A percentile compares a stretch with the other conserved stretches of the same genome.
Evolutionary conservation across 2,329 filamentous ascomycete genomes (phyloP).

Genomic region (Aspergillus carbonarius): DNA sequence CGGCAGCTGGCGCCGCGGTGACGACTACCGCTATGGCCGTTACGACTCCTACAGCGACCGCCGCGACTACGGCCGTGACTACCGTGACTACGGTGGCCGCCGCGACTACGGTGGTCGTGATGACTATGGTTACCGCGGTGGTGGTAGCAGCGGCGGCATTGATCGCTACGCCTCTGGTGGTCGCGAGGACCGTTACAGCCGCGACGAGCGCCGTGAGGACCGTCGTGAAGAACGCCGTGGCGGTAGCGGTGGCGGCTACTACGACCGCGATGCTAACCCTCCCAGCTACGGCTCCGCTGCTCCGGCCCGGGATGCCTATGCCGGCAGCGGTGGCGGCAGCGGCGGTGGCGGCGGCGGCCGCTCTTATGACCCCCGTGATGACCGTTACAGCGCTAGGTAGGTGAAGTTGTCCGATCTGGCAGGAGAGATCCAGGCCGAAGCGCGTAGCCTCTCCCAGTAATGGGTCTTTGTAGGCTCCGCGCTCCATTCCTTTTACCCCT

Average conservation of each 20-base stretch:
- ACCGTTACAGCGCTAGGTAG: constrained; percentile 44
- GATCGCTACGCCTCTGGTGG: constrained; percentile 48
- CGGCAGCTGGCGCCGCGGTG: constrained; percentile 49
- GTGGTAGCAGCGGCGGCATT: constrained; percentile 38
- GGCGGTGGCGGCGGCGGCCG: constrained; percentile 27
- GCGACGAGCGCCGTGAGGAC: constrained; percentile 51
- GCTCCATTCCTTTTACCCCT: constrained; percentile 15
- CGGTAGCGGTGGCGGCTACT: constrained; percentile 54
- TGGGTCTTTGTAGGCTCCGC: constrained; percentile 22
- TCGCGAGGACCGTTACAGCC: constrained; percentile 45
- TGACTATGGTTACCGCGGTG: constrained; percentile 40
- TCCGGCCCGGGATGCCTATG: constrained; percentile 39
- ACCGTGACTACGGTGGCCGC: constrained; percentile 49
- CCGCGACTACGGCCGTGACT: constrained; percentile 47
- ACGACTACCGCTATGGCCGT: constrained; percentile 44
- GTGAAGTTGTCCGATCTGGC: constrained; percentile 27
- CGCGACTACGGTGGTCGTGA: constrained; percentile 44
- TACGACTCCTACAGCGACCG: constrained; percentile 50
- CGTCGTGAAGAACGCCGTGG: constrained; percentile 49
- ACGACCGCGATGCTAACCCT: constrained; percentile 55
- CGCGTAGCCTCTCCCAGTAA: constrained; percentile 14
- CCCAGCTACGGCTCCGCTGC: constrained; percentile 42
- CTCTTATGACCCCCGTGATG: constrained; percentile 43
- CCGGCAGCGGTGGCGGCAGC: constrained; percentile 19
- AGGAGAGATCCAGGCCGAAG: constrained; percentile 18